These are phyloP conservation scores for Microdochium trichocladiopsis DNA, from an alignment of 2,329 filamentous ascomycete genomes.

Conservation along the genomic window DNA sequence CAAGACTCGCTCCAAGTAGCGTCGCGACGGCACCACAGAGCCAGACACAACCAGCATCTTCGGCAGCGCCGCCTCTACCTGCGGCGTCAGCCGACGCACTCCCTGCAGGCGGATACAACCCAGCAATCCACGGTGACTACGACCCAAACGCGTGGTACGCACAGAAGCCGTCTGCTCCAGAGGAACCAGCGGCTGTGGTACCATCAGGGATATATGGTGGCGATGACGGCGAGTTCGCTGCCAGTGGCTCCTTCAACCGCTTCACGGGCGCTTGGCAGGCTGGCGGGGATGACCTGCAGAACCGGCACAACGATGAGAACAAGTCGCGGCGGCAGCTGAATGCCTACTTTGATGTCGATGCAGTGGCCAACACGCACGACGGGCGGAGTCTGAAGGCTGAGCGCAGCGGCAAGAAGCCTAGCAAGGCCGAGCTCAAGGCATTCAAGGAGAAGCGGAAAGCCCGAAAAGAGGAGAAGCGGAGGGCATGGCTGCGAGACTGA, in stretches of 20 bases:
- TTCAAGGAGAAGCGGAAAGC: slow-evolving; percentile 86
- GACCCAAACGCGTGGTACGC: slow-evolving; percentile 96
- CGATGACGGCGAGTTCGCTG: slow-evolving; percentile 47
- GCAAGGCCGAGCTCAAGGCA: slow-evolving; percentile 78
- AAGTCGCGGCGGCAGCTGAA: slow-evolving; percentile 86
- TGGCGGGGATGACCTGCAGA: slow-evolving; percentile 59
- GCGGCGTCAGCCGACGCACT: slow-evolving; percentile 21
- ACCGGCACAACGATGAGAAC: slow-evolving; percentile 71
- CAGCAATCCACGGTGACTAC: slow-evolving; percentile 92
- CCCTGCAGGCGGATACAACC: slow-evolving; percentile 77
- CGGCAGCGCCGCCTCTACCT: slow-evolving; percentile 14
- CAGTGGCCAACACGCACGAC: slow-evolving; percentile 84
- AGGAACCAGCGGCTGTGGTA: not conserved
- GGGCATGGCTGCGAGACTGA: slow-evolving; percentile 82
- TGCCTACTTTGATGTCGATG: slow-evolving; percentile 92
- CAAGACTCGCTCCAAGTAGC: slow-evolving; percentile 53
- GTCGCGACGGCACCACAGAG: slow-evolving; percentile 14
- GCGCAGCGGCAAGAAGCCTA: slow-evolving; percentile 75
- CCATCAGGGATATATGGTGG: slow-evolving; percentile 3
- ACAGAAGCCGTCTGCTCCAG: slow-evolving; percentile 17
- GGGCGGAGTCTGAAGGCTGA: slow-evolving; percentile 89
- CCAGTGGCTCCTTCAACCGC: slow-evolving; percentile 78
- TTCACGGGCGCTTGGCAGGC: slow-evolving; percentile 82
- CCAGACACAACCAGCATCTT: slow-evolving; percentile 13
- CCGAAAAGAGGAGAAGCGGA: slow-evolving; percentile 88